Percentiles rank a stretch among this genome's conserved stretches.
These are phyloP conservation scores for Obelidium mucronatum DNA, from an alignment of 192 early-diverging fungal species.

Conservation along the genomic window DNA sequence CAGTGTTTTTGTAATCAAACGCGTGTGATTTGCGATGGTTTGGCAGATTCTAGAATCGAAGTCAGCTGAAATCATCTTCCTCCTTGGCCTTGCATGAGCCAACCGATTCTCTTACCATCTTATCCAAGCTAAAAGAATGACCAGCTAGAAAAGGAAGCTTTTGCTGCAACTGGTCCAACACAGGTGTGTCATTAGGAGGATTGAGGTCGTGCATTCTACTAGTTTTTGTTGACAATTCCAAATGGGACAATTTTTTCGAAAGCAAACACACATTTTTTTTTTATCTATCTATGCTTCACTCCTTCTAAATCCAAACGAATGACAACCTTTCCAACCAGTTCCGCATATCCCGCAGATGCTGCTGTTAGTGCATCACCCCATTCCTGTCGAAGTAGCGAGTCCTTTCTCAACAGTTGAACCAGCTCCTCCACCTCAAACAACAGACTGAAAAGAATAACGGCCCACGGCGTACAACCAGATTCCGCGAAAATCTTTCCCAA, in stretches of 20 bases:
- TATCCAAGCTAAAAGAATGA: constrained; percentile 50
- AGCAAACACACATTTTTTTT: too few relatives aligned
- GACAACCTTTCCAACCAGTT: too few relatives aligned
- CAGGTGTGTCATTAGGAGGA: constrained; percentile 6
- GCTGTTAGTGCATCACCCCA: too few relatives aligned
- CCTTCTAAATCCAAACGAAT: too few relatives aligned
- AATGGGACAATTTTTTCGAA: too few relatives aligned
- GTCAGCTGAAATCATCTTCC: neutral
- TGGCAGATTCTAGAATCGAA: constrained; percentile 26
- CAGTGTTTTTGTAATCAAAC: constrained; percentile 64
- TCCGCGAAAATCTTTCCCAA: constrained; percentile 20
- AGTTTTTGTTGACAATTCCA: too few relatives aligned
- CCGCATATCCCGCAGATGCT: too few relatives aligned
- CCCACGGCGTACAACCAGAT: constrained; percentile 36
- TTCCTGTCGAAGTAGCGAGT: too few relatives aligned
- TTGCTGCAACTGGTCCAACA: constrained; percentile 44
- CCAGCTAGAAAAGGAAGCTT: constrained; percentile 62
- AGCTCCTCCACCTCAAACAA: constrained; percentile 31
- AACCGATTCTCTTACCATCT: constrained; percentile 38
- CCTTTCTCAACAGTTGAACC: constrained; percentile 3
- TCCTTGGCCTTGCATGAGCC: neutral
- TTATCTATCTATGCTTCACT: too few relatives aligned
- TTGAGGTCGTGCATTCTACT: neutral
- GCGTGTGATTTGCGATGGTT: constrained; percentile 67
- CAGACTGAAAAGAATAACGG: constrained; percentile 31